Conservation (phyloP, 345 rosid species). For the Eucalyptus camaldulensis region DNA sequence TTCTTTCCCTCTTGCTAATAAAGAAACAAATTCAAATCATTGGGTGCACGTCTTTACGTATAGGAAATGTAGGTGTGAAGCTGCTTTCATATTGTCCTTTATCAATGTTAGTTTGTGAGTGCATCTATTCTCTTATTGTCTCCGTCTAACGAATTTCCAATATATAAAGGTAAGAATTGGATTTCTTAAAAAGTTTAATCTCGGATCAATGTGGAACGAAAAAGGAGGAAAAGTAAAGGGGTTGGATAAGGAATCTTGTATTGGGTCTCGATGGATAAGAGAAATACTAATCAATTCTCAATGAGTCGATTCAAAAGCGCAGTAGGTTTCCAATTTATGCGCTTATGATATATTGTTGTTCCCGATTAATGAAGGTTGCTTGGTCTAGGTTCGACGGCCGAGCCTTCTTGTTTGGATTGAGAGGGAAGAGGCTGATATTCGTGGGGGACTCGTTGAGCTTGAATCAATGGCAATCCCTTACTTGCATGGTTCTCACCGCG, state of each 20-base stretch:
- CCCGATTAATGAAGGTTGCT: background rate
- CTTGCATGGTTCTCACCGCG: constrained; percentile 29
- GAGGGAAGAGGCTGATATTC: constrained; percentile 35
- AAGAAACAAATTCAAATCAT: background rate
- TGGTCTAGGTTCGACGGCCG: constrained; percentile 16
- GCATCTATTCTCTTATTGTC: background rate
- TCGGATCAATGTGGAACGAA: background rate
- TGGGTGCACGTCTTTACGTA: background rate
- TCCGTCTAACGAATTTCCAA: background rate
- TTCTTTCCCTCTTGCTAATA: background rate
- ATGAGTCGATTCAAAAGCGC: accelerated
- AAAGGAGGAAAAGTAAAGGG: background rate
- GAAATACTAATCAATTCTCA: background rate
- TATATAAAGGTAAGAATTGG: background rate
- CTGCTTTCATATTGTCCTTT: background rate
- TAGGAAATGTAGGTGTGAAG: background rate
- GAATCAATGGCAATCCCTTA: constrained; percentile 37
- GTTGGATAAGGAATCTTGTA: background rate
- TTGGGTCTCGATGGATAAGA: background rate
- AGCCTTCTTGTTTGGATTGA: constrained; percentile 11
- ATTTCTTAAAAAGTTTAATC: background rate
- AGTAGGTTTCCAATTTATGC: background rate
- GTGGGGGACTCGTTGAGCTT: constrained; percentile 39
- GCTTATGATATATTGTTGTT: no score
- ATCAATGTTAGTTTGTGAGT: background rate